Base-by-base conservation (phyloP, 192 early-diverging fungal species). In the Coemansia sp. region DNA sequence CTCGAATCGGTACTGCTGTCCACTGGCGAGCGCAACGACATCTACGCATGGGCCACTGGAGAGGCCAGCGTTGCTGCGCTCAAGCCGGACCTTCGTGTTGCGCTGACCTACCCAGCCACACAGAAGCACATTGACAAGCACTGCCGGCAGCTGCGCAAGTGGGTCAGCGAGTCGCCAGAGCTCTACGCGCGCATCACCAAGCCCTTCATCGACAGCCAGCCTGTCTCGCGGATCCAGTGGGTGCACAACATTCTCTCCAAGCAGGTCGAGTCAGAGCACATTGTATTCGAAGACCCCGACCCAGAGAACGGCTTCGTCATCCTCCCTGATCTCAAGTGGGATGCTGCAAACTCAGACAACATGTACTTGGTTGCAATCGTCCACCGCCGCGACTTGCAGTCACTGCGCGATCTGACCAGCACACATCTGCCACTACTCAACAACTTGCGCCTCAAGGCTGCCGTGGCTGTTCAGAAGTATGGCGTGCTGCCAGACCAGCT, bases 251-350 rank as follows among this genome's bases (percentile, higher is more conserved):
- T 93, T 14, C 70, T 94, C 38, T 60, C 86, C 0, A 89, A 89
- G 11, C 65, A 78, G 12, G 86, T 81, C 22, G 93, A 94, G 43
- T 58, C 79, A 11, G 90, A 92, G 31, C 86, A 82, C 51, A 83
- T 94, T 32, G 45, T 94, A 15, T 84, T 84, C 43, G 86, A 86
- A 25, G 88, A 87, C 67, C 63, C 73, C 9, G 85, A 88, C 37
- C 77, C 79, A 2, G 75, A 85, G 38, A 80, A 60, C 15, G 93
- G 93, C 15, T 94, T 94, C 77, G 67, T 94, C 25, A 67, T 94
- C 4, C 67, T 92, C 24, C 93, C 93, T 2, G 93, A 94, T 58
- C 87, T 89, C 62, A 94, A 94, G 62, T 94, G 93, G 93, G 91
- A 94, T 62, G 75, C 72, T 3, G 57, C 74, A 4, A 87, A 83